Percentiles rank a stretch among this genome's conserved stretches.
Conservation (phyloP, 768 basidiomycete genomes). For the Amanita brunnescens region DNA sequence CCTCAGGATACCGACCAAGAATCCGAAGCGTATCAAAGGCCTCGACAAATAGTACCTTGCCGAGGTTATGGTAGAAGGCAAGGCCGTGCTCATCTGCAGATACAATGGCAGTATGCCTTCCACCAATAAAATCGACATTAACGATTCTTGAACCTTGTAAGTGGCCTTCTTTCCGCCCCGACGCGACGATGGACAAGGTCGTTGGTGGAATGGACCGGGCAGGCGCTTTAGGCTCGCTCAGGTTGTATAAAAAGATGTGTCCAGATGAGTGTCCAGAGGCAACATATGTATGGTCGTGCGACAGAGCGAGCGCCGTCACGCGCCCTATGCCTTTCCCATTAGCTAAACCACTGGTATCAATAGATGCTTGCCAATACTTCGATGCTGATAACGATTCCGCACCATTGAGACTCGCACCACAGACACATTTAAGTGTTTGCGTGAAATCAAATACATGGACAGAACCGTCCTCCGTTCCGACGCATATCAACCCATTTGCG, state of each 20-base stretch:
- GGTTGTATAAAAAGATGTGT: conserved; percentile 78
- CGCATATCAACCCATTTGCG: conserved; percentile 81
- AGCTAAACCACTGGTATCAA: conserved; percentile 11
- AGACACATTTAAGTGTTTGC: conserved; percentile 73
- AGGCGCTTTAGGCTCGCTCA: conserved; percentile 59
- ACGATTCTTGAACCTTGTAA: conserved; percentile 71
- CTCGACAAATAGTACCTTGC: conserved; percentile 91
- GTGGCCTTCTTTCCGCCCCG: conserved; percentile 82
- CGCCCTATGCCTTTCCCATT: conserved; percentile 57
- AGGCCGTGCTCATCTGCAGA: conserved; percentile 86
- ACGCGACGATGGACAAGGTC: conserved; percentile 53
- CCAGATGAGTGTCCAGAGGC: conserved; percentile 84
- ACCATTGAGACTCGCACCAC: conserved; percentile 67
- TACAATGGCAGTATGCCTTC: conserved; percentile 87
- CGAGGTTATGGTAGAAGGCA: conserved; percentile 91
- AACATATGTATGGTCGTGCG: conserved; percentile 89
- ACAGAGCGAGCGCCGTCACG: conserved; percentile 85
- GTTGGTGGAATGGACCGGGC: conserved; percentile 67
- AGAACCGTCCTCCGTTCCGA: conserved; percentile 77
- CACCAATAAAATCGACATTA: conserved; percentile 80
- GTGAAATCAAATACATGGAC: conserved; percentile 85
- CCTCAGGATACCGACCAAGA: conserved; percentile 79
- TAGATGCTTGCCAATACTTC: conserved; percentile 5
- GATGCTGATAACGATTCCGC: conserved; percentile 10
- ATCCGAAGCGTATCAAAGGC: conserved; percentile 92